Percentiles rank a stretch among this genome's conserved stretches.
Conservation (phyloP, 345 rosid species). For the Arabis alpina region DNA sequence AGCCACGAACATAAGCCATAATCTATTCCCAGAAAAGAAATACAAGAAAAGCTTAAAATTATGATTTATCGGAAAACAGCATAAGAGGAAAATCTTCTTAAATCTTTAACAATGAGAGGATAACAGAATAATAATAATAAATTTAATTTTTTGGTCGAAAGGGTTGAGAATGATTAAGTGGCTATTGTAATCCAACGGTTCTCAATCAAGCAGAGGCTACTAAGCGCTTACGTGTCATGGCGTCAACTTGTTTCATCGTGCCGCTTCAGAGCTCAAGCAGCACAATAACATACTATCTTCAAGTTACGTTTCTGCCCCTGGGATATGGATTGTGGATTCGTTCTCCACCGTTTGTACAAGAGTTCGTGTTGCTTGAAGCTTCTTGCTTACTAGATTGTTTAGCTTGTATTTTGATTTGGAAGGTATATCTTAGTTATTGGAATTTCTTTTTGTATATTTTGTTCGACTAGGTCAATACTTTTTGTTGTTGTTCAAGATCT, state of each 20-base stretch:
- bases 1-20: constrained; percentile 52
- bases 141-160: not conserved
- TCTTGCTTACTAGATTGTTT: too few relatives aligned
- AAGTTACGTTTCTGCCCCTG: not conserved
- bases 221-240: constrained; percentile 33
- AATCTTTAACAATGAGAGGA: constrained; percentile 35
- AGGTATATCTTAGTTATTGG: too few relatives aligned
- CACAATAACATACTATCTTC: not conserved
- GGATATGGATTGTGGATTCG: too few relatives aligned
- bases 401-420: too few relatives aligned
- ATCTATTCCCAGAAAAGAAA: not conserved
- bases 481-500: too few relatives aligned
- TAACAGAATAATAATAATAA: constrained; percentile 4
- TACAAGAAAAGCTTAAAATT: not conserved
- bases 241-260: constrained; percentile 18
- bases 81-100: constrained; percentile 9
- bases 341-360: too few relatives aligned
- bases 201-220: not conserved
- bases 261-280: constrained; percentile 26
- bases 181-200: constrained; percentile 24
- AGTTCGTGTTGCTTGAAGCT: too few relatives aligned
- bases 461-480: too few relatives aligned
- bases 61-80: not conserved
- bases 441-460: too few relatives aligned
- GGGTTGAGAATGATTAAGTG: constrained; percentile 32